Conservation (phyloP, 1,284 basidiomycete genomes). For the Trichosporon coremiiforme region DNA sequence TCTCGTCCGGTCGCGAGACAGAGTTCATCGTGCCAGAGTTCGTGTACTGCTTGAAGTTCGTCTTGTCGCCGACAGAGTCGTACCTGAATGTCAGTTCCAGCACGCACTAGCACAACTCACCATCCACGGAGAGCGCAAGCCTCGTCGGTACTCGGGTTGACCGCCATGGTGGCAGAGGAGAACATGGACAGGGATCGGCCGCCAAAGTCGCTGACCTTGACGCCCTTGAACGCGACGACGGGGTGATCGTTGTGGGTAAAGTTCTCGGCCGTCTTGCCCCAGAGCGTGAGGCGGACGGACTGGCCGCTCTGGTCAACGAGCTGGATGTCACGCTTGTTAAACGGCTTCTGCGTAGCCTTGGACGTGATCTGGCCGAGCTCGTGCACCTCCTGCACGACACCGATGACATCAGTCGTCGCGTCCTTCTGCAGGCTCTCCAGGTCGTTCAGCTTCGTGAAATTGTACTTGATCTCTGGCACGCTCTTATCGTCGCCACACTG, state of each 20-base stretch:
- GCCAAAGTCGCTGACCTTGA: slow-evolving; percentile 92
- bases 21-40: slow-evolving; percentile 54
- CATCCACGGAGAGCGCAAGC: slow-evolving; percentile 86
- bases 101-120: slow-evolving; percentile 57
- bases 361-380: slow-evolving; percentile 71
- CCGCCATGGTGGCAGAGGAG: slow-evolving; percentile 69
- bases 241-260: slow-evolving; percentile 65
- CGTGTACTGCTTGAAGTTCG: slow-evolving; percentile 72
- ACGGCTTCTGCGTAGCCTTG: slow-evolving; percentile 69
- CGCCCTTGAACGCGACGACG: slow-evolving; percentile 90
- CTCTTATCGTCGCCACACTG: slow-evolving; percentile 69
- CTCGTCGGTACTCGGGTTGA: slow-evolving; percentile 87
- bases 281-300: slow-evolving; percentile 84
- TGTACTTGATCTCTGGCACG: slow-evolving; percentile 79
- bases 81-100: slow-evolving; percentile 42
- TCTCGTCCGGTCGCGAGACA: slow-evolving; percentile 65
- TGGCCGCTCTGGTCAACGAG: slow-evolving; percentile 83
- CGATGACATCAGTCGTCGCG: slow-evolving; percentile 71
- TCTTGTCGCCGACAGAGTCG: slow-evolving; percentile 66
- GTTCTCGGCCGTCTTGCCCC: slow-evolving; percentile 93
- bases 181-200: slow-evolving; percentile 80
- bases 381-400: slow-evolving; percentile 76
- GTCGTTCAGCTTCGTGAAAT: slow-evolving; percentile 70
- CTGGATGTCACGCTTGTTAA: slow-evolving; percentile 82
- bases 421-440: slow-evolving; percentile 74